These are phyloP conservation scores for Darksidea phi DNA, from an alignment of 495 filamentous ascomycete genomes.

Conservation along the genomic window DNA sequence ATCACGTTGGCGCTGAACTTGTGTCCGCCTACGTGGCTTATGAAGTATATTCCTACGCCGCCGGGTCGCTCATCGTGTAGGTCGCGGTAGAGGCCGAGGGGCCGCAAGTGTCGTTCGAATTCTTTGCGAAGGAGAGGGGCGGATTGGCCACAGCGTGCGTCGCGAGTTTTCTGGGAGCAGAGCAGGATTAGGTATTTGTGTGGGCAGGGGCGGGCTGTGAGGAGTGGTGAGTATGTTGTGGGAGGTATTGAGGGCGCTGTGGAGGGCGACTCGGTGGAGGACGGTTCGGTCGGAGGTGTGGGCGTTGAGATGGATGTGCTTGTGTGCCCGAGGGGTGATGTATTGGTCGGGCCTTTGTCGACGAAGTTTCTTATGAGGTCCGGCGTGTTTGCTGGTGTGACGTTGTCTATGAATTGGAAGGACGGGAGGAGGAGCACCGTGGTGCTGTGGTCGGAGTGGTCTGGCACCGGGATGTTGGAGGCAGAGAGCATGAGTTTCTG, in stretches of 20 bases:
- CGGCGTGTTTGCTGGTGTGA: conserved; percentile 72
- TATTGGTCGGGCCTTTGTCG: conserved; percentile 70
- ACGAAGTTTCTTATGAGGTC: conserved; percentile 71
- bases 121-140: conserved; percentile 84
- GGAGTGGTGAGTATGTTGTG: conserved; percentile 45
- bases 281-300: not conserved
- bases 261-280: conserved; percentile 13
- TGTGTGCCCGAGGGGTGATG: conserved; percentile 59
- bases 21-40: conserved; percentile 92
- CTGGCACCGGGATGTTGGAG: conserved; percentile 82
- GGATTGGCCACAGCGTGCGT: conserved; percentile 90
- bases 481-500: conserved; percentile 89
- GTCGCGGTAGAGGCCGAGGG: conserved; percentile 81
- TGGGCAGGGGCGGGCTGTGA: conserved; percentile 68
- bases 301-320: too few relatives aligned
- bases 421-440: conserved; percentile 83
- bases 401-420: conserved; percentile 82
- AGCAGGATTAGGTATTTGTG: conserved; percentile 86
- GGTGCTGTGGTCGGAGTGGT: conserved; percentile 62
- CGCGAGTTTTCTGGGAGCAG: conserved; percentile 88
- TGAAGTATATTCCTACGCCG: conserved; percentile 92
- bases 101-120: conserved; percentile 84
- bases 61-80: conserved; percentile 81
- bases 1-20: conserved; percentile 92
- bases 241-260: conserved; percentile 29